These are phyloP conservation scores for Peterozyma xylosa DNA, from an alignment of 805 yeast genomes.

Conservation along the genomic window DNA sequence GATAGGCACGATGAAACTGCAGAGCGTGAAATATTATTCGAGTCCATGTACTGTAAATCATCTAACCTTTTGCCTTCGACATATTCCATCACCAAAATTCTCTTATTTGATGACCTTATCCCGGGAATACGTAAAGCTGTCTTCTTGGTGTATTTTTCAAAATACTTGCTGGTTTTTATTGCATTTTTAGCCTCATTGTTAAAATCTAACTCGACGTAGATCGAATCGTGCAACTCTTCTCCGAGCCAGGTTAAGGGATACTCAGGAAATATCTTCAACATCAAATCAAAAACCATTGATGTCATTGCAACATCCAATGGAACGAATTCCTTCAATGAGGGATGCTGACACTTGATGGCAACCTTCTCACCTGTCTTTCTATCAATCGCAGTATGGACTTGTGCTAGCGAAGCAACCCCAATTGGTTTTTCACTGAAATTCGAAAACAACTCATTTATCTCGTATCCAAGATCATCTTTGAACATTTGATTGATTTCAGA, in stretches of 20 bases:
- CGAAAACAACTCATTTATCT: conserved; percentile 55
- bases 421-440: conserved; percentile 69
- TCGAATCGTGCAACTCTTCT: conserved; percentile 81
- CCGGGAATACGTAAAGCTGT: conserved; percentile 82
- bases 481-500: conserved; percentile 68
- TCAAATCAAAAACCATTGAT: conserved; percentile 60
- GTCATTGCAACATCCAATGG: conserved; percentile 86
- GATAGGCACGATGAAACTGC: conserved; percentile 82
- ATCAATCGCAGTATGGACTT: conserved; percentile 77
- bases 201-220: conserved; percentile 88
- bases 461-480: conserved; percentile 51
- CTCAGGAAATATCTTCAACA: conserved; percentile 81
- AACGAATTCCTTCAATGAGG: conserved; percentile 76
- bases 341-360: conserved; percentile 95
- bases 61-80: conserved; percentile 80
- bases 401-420: conserved; percentile 95
- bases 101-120: conserved; percentile 53
- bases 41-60: conserved; percentile 55
- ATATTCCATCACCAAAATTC: conserved; percentile 85
- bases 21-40: conserved; percentile 58
- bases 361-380: conserved; percentile 57
- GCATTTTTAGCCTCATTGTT: conserved; percentile 83
- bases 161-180: conserved; percentile 57
- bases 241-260: conserved; percentile 95
- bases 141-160: conserved; percentile 39